Conservation (phyloP, 2,329 filamentous ascomycete species). For the Fusarium torreyae region DNA sequence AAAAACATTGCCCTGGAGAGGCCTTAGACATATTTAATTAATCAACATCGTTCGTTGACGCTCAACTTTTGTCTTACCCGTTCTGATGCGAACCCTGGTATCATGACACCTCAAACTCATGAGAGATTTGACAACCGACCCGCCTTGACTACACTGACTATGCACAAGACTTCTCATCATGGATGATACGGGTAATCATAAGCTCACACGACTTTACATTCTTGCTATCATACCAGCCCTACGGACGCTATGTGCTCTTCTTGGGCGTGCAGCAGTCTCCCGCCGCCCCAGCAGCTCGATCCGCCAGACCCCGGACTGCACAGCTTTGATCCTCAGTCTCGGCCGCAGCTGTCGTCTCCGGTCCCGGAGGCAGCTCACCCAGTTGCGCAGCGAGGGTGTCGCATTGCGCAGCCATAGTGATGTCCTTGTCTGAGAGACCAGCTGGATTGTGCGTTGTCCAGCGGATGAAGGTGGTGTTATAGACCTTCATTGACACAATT, state of each 20-base stretch:
- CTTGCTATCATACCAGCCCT: neutral
- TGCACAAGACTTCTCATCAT: neutral
- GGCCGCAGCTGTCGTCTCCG: slow-evolving; percentile 41
- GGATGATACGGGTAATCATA: neutral
- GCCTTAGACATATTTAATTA: slow-evolving; percentile 54
- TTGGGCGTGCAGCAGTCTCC: slow-evolving; percentile 70
- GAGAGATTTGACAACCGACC: neutral
- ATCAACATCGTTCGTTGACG: slow-evolving; percentile 51
- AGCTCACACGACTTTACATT: neutral
- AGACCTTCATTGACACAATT: slow-evolving; percentile 65
- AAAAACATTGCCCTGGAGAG: slow-evolving; percentile 47
- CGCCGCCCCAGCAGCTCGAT: slow-evolving; percentile 61
- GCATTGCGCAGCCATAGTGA: slow-evolving; percentile 73
- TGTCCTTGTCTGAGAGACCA: slow-evolving; percentile 76
- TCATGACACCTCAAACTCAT: slow-evolving; percentile 4
- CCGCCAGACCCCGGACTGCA: slow-evolving; percentile 61
- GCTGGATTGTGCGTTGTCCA: slow-evolving; percentile 81
- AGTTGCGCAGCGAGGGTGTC: slow-evolving; percentile 71
- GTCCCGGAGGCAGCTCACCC: slow-evolving; percentile 64
- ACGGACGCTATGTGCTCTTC: slow-evolving; percentile 45
- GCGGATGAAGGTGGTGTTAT: slow-evolving; percentile 78
- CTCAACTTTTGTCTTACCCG: neutral
- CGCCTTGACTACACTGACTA: neutral
- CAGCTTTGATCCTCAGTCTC: slow-evolving; percentile 49
- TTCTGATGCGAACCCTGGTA: neutral